Evolutionary conservation across 148 eudicot species (phyloP), one percentile per base, ranked within the genome.

Genomic region (Beta vulgaris): DNA sequence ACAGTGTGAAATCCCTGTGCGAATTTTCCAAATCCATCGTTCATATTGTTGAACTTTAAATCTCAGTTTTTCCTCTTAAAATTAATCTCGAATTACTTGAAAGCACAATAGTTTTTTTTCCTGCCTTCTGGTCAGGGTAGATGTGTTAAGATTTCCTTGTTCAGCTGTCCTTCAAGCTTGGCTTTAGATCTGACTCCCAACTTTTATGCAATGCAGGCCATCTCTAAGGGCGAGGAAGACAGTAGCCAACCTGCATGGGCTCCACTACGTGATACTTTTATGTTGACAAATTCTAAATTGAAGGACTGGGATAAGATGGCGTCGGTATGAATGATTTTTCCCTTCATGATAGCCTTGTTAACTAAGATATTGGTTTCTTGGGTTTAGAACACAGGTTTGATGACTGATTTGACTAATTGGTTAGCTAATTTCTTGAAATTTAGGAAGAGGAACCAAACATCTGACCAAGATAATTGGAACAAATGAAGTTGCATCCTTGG

Each of bases 261-360:
- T 53, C 97, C 98, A 26, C 81, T 94, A 67, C 92, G 92, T 42
- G 98, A 94, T 82, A 83, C 82, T 82, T 94, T 82, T 85, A 90
- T 94, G 98, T 81, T 93, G 64, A 93, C 95, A 55, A 90, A 86
- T 79, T 82, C 91, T n/a, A 91, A 90, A 82, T 81, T 94, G 83
- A 94, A 94, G 82, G 90, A 94, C 83, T 94, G 98, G 98, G 97
- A 91, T 83, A 94, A 90, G 84, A 85, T 83, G 87, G 83, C 78
- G 78, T 95, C 75, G 78, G 98, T 91, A 83, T n/a, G n/a, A n/a
- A n/a, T n/a, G n/a, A n/a, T n/a, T n/a, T n/a, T n/a, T n/a, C n/a
- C n/a, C n/a, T n/a, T n/a, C n/a, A n/a, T n/a, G n/a, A n/a, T n/a
- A n/a, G n/a, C n/a, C n/a, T n/a, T n/a, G n/a, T n/a, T n/a, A n/a